Conservation (phyloP, 2,329 filamentous ascomycete species). For the Verticillium albo-atrum region DNA sequence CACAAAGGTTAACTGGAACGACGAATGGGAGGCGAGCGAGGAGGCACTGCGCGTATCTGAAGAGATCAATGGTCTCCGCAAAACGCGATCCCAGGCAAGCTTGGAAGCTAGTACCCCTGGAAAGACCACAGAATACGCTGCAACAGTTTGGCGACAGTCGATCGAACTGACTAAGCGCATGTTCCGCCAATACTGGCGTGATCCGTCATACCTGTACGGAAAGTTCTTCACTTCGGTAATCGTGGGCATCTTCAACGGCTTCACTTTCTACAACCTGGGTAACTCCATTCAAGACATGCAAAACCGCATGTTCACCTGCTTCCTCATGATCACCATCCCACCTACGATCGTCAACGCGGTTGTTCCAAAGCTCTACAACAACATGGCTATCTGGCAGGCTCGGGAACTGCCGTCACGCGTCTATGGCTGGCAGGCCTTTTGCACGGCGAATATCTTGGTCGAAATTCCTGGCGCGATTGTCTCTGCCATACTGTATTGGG, state of each 20-base stretch:
- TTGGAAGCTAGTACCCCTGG: too few species aligned
- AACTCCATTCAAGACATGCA: slow-evolving; percentile 33
- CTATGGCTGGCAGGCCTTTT: slow-evolving; percentile 74
- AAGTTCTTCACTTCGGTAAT: slow-evolving; percentile 70
- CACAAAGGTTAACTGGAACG: slow-evolving; percentile 62
- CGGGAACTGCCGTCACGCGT: slow-evolving; percentile 70
- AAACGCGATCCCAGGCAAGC: not conserved
- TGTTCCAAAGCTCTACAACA: slow-evolving; percentile 71
- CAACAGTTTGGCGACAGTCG: slow-evolving; percentile 58
- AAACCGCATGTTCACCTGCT: slow-evolving; percentile 21
- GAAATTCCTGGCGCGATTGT: slow-evolving; percentile 69
- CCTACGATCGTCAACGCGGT: slow-evolving; percentile 69
- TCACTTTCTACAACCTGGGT: slow-evolving; percentile 44
- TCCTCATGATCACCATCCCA: slow-evolving; percentile 38
- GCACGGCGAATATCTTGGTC: slow-evolving; percentile 64
- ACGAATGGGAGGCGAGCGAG: slow-evolving; percentile 66
- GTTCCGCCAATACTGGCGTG: slow-evolving; percentile 70
- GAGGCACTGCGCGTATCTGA: slow-evolving; percentile 54
- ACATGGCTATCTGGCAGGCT: slow-evolving; percentile 67
- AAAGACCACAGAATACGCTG: slow-evolving; percentile 61
- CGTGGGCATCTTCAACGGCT: slow-evolving; percentile 67
- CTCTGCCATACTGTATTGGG: slow-evolving; percentile 62
- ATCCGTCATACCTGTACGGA: slow-evolving; percentile 71
- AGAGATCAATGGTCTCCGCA: slow-evolving; percentile 59
- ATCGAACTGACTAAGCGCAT: slow-evolving; percentile 63